Evolutionary conservation across 805 yeast species (phyloP).

Genomic region (Zygosaccharomyces rouxii): DNA sequence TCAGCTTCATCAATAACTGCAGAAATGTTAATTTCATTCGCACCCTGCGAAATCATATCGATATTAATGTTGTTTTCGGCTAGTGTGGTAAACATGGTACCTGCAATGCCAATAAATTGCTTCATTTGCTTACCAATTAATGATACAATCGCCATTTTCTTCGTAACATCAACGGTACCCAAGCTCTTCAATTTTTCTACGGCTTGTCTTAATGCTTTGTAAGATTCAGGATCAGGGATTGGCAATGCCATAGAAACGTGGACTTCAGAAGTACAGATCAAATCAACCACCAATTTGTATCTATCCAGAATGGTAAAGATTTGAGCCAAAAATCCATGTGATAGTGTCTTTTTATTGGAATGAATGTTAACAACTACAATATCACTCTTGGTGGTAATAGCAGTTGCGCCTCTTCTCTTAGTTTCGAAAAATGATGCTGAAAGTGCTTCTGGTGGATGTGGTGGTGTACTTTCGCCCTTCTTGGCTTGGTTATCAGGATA

Average conservation of each 20-base stretch:
- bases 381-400: constrained; percentile 91
- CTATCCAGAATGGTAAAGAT: constrained; percentile 83
- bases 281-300: constrained; percentile 83
- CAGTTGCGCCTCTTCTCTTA: constrained; percentile 76
- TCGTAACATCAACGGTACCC: constrained; percentile 86
- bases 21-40: constrained; percentile 93
- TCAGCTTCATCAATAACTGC: constrained; percentile 87
- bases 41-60: constrained; percentile 98
- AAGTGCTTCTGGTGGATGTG: constrained; percentile 85
- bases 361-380: constrained; percentile 91
- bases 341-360: constrained; percentile 84
- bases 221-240: constrained; percentile 60
- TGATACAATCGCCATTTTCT: constrained; percentile 85
- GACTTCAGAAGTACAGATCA: constrained; percentile 95
- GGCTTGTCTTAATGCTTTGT: constrained; percentile 59
- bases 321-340: constrained; percentile 92
- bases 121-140: constrained; percentile 97
- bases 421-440: constrained; percentile 38
- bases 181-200: constrained; percentile 70
- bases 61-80: constrained; percentile 90
- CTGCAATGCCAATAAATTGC: constrained; percentile 94
- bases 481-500: constrained; percentile 87
- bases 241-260: constrained; percentile 98
- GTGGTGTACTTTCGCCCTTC: constrained; percentile 86
- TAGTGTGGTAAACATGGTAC: constrained; percentile 89